Evolutionary conservation across 1,284 basidiomycete genomes (phyloP).

Genomic region (Austroboletus novae-zelandiae): DNA sequence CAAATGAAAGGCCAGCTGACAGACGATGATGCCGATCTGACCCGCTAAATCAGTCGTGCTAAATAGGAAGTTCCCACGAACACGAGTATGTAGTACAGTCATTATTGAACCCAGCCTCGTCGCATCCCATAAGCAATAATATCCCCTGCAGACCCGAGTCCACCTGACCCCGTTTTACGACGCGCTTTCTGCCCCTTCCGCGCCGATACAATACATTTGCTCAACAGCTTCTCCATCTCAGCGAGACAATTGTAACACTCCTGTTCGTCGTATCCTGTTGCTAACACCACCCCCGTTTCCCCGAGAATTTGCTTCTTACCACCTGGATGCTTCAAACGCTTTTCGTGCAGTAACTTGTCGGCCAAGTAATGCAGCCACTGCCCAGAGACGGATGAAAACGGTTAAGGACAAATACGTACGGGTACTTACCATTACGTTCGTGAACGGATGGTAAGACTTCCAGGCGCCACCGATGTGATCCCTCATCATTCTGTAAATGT

Average conservation of each 20-base stretch:
- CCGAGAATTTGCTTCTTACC: constrained; percentile 16
- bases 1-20: constrained; percentile 3
- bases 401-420: neutral
- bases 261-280: constrained; percentile 29
- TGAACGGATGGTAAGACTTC: constrained; percentile 73
- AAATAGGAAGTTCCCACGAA: constrained; percentile 14
- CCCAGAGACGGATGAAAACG: constrained; percentile 6
- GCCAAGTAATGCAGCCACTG: constrained; percentile 85
- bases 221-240: constrained; percentile 33
- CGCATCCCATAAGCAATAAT: constrained; percentile 27
- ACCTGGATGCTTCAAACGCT: constrained; percentile 57
- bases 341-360: constrained; percentile 67
- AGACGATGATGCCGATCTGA: neutral
- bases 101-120: constrained; percentile 29
- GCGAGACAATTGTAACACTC: constrained; percentile 33
- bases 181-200: constrained; percentile 19
- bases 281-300: constrained; percentile 9
- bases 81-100: neutral
- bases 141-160: constrained; percentile 29
- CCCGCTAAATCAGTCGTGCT: neutral
- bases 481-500: constrained; percentile 90
- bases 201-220: constrained; percentile 17
- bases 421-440: constrained; percentile 81
- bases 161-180: constrained; percentile 25
- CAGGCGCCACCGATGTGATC: constrained; percentile 59